These are phyloP conservation scores for Closterium sp. DNA, from an alignment of 139 green algal species.

Conservation along the genomic window DNA sequence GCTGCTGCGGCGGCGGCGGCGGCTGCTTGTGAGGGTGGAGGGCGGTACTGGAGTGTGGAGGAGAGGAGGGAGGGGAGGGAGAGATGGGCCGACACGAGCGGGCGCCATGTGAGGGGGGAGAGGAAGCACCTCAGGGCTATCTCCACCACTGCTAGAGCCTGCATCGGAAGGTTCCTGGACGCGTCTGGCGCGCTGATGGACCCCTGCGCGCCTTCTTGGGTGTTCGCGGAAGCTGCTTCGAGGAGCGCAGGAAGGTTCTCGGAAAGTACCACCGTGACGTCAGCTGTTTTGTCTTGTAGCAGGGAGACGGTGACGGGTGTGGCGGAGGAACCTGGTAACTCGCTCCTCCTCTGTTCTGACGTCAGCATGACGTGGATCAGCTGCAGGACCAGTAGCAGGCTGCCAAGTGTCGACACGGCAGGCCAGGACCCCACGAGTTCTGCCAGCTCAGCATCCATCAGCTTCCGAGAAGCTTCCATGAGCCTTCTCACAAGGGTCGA, in stretches of 20 bases:
- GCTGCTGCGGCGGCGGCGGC: too few species aligned
- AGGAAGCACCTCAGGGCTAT: not conserved
- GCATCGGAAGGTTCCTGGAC: not conserved
- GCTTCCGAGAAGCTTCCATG: not conserved
- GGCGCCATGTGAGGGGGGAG: not conserved
- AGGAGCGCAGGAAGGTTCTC: not conserved
- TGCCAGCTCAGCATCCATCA: not conserved
- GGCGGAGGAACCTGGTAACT: not conserved
- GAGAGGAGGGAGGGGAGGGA: not conserved
- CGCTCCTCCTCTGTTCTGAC: not conserved
- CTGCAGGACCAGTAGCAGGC: not conserved
- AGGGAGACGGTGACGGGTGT: not conserved
- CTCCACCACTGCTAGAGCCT: not conserved
- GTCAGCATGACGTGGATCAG: not conserved
- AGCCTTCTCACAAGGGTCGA: not conserved
- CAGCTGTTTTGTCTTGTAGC: not conserved
- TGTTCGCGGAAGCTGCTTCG: not conserved
- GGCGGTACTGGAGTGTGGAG: not conserved
- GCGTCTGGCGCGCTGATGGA: not conserved
- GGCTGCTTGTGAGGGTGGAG: not conserved
- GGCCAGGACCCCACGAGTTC: not conserved
- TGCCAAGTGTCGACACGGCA: not conserved
- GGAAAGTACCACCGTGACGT: not conserved
- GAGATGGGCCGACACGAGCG: not conserved
- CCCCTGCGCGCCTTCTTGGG: not conserved